These are phyloP conservation scores for Lyophyllum atratum DNA, from an alignment of 768 basidiomycete genomes.

Conservation along the genomic window DNA sequence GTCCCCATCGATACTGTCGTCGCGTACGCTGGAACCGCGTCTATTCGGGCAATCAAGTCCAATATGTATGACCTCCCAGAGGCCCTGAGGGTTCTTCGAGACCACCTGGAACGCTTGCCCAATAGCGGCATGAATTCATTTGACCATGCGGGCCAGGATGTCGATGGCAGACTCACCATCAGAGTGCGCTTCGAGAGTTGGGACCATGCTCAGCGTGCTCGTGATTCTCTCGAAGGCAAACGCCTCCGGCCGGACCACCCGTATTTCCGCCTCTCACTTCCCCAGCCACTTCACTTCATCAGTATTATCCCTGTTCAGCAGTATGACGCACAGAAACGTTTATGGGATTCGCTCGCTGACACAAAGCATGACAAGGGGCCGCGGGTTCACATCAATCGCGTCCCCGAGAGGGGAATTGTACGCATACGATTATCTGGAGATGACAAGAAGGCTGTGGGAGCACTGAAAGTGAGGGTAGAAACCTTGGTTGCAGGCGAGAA, in stretches of 20 bases:
- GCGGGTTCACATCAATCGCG: conserved; percentile 28
- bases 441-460: conserved; percentile 54
- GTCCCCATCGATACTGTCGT: conserved; percentile 25
- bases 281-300: conserved; percentile 51
- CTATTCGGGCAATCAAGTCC: conserved; percentile 23
- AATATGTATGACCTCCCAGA: conserved; percentile 17
- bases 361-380: conserved; percentile 36
- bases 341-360: conserved; percentile 48
- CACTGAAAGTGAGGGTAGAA: conserved; percentile 62
- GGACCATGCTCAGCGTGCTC: conserved; percentile 46
- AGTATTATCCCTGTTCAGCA: conserved; percentile 50
- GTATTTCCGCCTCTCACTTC: conserved; percentile 40
- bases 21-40: conserved; percentile 29
- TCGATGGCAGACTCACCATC: conserved; percentile 33
- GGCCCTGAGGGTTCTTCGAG: conserved; percentile 22
- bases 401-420: conserved; percentile 22
- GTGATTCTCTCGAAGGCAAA: conserved; percentile 34
- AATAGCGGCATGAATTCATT: conserved; percentile 24
- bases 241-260: conserved; percentile 31
- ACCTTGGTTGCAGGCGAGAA: conserved; percentile 51
- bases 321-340: conserved; percentile 48
- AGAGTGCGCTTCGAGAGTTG: conserved; percentile 50
- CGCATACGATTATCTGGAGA: conserved; percentile 50
- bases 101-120: conserved; percentile 21
- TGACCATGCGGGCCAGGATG: conserved; percentile 23